A percentile compares a stretch with the other conserved stretches of the same genome.
Conservation (phyloP, 352 stramenopile species). For the Phytopythium boreale region DNA sequence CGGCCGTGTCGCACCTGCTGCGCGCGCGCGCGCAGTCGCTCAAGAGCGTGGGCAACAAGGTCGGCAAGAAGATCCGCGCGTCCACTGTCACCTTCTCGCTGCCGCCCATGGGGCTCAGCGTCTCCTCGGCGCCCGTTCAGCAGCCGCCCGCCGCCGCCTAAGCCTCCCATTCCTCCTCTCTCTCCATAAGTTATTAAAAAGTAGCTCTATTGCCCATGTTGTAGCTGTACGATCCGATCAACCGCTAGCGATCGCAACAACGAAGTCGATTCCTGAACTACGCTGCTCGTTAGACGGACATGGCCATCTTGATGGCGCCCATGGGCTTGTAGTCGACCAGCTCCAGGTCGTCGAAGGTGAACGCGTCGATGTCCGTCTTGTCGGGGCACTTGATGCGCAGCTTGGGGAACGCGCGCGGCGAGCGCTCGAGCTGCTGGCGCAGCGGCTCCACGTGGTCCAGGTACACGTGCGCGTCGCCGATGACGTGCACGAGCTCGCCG, state of each 20-base stretch:
- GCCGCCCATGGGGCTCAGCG: slow-evolving; percentile 62
- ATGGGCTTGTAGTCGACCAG: slow-evolving; percentile 96
- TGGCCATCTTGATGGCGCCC: slow-evolving; percentile 98
- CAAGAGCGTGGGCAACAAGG: slow-evolving; percentile 48
- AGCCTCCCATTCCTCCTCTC: not conserved
- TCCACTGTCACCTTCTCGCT: slow-evolving; percentile 70
- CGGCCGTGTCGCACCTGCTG: slow-evolving; percentile 40
- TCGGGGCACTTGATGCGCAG: slow-evolving; percentile 88
- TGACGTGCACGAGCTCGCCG: slow-evolving; percentile 98
- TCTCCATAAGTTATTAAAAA: slow-evolving; percentile 7
- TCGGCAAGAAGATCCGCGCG: slow-evolving; percentile 68
- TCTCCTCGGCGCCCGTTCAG: slow-evolving; percentile 58
- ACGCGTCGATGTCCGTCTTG: slow-evolving; percentile 93
- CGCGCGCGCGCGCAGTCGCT: slow-evolving; percentile 57
- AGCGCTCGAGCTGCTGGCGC: slow-evolving; percentile 92
- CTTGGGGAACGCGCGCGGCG: slow-evolving; percentile 94
- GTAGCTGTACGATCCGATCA: too few species aligned
- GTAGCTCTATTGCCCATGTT: not conserved
- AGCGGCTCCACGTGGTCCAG: slow-evolving; percentile 98
- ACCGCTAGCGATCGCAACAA: too few species aligned
- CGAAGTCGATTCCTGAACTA: too few species aligned
- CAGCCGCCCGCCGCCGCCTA: slow-evolving; percentile 17
- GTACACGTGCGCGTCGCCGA: slow-evolving; percentile 99
- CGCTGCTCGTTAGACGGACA: slow-evolving; percentile 91
- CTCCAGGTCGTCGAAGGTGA: slow-evolving; percentile 96